Evolutionary conservation across 805 yeast genomes (phyloP), one percentile per base, ranked within the genome.

Genomic region (Scheffersomyces ergatensis): DNA sequence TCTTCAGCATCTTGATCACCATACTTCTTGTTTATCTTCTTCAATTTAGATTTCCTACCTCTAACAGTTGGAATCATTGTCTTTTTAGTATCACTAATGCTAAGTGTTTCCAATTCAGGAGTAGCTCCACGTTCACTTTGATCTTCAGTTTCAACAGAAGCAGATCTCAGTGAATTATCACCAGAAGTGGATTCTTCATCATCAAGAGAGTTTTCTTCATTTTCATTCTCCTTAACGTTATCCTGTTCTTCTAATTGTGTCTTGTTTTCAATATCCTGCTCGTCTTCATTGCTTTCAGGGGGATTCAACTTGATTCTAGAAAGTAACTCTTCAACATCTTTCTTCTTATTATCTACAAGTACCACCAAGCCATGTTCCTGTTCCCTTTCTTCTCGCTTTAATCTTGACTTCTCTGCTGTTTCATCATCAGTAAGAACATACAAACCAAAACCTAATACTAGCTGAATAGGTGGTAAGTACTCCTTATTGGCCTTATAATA

Each of bases 1-100:
- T 92, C 98, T 42, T 86, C 93, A 38, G 88, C 97, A 58, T 92
- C 98, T 63, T 92, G 98, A 44, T 85, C 89, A 3, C 82, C 88
- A 55, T 92, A 92, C 55, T 90, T 92, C 45, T 77, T 73, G 31
- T 83, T 83, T 41, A 89, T 85, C 55, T 87, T 89, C 70, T 85
- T 88, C 62, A 85, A 55, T 56, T 89, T 89, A 30, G 85, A 84
- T 55, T 84, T 88, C 62, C 85, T 89, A 36, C 98, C 97, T 53
- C 97, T 78, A 5, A 83, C 81, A 29, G 68, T 73, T 14, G 70
- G 71, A 16, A 62, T 62, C n/a, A n/a, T n/a, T 12, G 51, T 54
- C n/a, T 19, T 39, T 27, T 42, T 45, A 7, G 34, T 13, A 15
- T 21, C 33, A 9, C 24, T 7, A n/a, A n/a, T n/a, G 7, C 8